Evolutionary conservation across 306 rosid genomes (phyloP).

Genomic region (Sphenostylis stenocarpa): DNA sequence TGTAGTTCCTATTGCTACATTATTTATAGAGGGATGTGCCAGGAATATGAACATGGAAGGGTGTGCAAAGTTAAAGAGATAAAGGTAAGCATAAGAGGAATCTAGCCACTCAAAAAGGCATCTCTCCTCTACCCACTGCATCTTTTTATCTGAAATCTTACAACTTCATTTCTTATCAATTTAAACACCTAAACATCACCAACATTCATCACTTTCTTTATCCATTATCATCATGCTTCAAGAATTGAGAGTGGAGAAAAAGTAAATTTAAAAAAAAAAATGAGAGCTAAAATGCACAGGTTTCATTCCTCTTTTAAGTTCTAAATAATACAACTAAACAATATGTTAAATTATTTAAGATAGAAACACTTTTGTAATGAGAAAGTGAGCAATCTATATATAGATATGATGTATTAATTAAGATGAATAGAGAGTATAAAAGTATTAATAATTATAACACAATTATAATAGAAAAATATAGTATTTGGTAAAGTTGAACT

Average conservation of each 20-base stretch:
- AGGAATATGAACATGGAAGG: constrained; percentile 47
- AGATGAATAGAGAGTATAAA: too few relatives aligned
- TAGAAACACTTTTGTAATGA: too few relatives aligned
- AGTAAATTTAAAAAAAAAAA: background rate
- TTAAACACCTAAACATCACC: constrained; percentile 19
- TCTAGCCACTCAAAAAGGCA: constrained; percentile 44
- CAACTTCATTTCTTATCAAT: constrained; percentile 6
- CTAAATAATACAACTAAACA: too few relatives aligned
- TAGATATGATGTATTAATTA: too few relatives aligned
- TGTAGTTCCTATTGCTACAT: constrained; percentile 33
- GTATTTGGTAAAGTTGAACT: too few relatives aligned
- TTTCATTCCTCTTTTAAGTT: background rate
- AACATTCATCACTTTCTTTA: constrained; percentile 26
- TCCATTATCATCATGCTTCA: background rate
- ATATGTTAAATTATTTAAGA: too few relatives aligned
- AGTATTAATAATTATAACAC: too few relatives aligned
- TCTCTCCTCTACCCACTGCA: constrained; percentile 46
- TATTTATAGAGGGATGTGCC: constrained; percentile 36
- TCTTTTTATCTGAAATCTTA: background rate
- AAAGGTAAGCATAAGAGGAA: constrained; percentile 47
- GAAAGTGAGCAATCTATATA: too few relatives aligned
- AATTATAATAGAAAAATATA: too few relatives aligned
- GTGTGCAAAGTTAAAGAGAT: constrained; percentile 39
- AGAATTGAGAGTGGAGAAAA: background rate
- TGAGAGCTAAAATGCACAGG: background rate